Percentiles rank a stretch among this genome's conserved stretches.
Evolutionary conservation across 2,329 filamentous ascomycete species (phyloP).

Genomic region (Neoarthrinium moseri): DNA sequence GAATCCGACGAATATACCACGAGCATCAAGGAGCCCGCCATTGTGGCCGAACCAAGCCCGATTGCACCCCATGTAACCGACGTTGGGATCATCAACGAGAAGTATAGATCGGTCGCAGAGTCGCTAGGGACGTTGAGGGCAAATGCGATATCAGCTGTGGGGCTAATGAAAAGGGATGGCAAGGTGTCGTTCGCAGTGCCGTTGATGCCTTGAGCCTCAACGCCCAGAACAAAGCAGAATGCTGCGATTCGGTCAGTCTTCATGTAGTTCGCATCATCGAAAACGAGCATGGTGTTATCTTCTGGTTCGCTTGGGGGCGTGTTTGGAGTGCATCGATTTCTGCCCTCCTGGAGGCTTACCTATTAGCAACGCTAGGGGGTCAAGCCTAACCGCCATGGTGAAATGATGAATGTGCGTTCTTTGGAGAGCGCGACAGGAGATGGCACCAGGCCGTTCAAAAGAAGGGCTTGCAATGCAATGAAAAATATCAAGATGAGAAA

Average conservation of each 20-base stretch:
- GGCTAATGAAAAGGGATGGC: conserved; percentile 26
- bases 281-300: background rate
- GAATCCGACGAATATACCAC: conserved; percentile 50
- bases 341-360: background rate
- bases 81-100: conserved; percentile 49
- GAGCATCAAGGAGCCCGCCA: conserved; percentile 52
- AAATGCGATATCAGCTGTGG: conserved; percentile 44
- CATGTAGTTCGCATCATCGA: too few species aligned
- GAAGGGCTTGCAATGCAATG: too few species aligned
- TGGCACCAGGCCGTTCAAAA: too few species aligned
- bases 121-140: conserved; percentile 76
- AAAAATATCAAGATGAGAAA: too few species aligned
- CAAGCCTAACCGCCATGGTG: background rate
- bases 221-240: conserved; percentile 3
- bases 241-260: background rate
- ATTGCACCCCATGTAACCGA: conserved; percentile 51
- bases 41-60: conserved; percentile 51
- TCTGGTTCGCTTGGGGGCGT: background rate
- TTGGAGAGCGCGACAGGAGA: too few species aligned
- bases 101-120: conserved; percentile 47
- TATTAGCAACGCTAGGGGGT: background rate
- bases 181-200: conserved; percentile 15
- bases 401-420: background rate
- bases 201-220: conserved; percentile 15
- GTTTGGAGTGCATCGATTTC: background rate